Evolutionary conservation across 1,284 basidiomycete species (phyloP), one percentile per base, ranked within the genome.

Genomic region (Wolfiporia cocos): DNA sequence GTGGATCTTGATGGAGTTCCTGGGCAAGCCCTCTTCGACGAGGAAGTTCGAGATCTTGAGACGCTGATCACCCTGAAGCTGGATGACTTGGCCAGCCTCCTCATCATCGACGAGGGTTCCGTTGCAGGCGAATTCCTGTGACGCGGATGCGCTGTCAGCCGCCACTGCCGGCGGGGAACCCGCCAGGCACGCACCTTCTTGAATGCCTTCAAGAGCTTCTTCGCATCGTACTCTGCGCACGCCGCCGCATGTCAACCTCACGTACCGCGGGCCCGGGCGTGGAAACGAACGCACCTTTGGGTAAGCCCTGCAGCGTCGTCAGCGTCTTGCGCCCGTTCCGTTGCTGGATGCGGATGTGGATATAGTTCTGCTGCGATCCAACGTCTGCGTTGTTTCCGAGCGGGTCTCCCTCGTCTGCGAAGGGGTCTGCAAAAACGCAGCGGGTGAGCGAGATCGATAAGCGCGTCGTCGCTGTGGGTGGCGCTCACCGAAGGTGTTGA

Each of bases 261-360:
- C n/a, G n/a, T n/a, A n/a, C n/a, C n/a, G n/a, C n/a, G n/a, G n/a
- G n/a, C n/a, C n/a, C n/a, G n/a, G n/a, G n/a, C n/a, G n/a, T n/a
- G n/a, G n/a, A n/a, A n/a, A n/a, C n/a, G 34, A 34, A 68, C 81
- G 53, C 54, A 91, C 92, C 84, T 71, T 90, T 92, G 47, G 92
- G 92, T 50, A 99, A 71, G 52, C 96, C 96, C 70, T 99, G 95
- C 54, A 99, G 77, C 46, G 95, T 99, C 33, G 96, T 99, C 71
- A 99, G 73, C 50, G 94, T 97, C 80, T 99, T 99, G 58, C 96
- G 82, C 56, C 96, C 96, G 81, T 99, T 99, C 61, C 96, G 81
- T 71, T 99, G 96, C 70, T 99, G 96, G 61, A 99, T 90, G 74
- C 92, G 91, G 62, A 95, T 89, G 66, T 94, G 92, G 65, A 94